phyloP scores from a whole-genome alignment of 2,329 filamentous ascomycete species.

The Hypoxylon sp. region DNA sequence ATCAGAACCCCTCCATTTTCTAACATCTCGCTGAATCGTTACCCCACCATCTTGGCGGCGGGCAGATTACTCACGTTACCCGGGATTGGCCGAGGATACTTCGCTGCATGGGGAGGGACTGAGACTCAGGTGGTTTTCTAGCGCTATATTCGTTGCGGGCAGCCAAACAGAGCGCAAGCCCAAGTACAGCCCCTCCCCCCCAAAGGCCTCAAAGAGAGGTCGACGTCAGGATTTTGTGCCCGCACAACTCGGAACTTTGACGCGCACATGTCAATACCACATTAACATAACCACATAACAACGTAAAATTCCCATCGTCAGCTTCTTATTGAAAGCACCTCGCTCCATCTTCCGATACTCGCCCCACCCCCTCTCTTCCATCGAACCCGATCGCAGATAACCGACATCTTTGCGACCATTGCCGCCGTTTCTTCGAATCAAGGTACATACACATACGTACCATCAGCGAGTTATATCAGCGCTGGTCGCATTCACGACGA shows the following conservation, averaged over 20 bases:
- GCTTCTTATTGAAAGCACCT: not conserved
- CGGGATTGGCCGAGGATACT: slow-evolving; percentile 46
- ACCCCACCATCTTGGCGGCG: not conserved
- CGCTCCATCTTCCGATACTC: not conserved
- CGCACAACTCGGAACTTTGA: slow-evolving; percentile 12
- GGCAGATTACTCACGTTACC: slow-evolving; percentile 36
- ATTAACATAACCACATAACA: no score
- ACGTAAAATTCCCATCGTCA: slow-evolving; percentile 14
- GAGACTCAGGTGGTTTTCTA: no score
- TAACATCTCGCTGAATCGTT: slow-evolving; percentile 15
- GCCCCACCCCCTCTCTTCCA: slow-evolving; percentile 12
- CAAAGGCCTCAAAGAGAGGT: slow-evolving; percentile 13
- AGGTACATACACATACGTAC: not conserved
- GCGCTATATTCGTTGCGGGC: not conserved
- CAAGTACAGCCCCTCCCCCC: no score
- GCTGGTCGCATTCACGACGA: slow-evolving; percentile 23
- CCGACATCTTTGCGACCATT: not conserved
- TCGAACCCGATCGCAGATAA: slow-evolving; percentile 18
- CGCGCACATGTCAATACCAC: slow-evolving; percentile 22
- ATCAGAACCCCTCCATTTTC: slow-evolving; percentile 37
- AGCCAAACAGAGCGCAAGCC: not conserved
- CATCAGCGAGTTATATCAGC: slow-evolving; percentile 6
- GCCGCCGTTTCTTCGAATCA: not conserved
- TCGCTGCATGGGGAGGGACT: no score
- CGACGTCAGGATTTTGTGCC: slow-evolving; percentile 42